Conservation (phyloP, 306 rosid species). For the Benincasa hispida region DNA sequence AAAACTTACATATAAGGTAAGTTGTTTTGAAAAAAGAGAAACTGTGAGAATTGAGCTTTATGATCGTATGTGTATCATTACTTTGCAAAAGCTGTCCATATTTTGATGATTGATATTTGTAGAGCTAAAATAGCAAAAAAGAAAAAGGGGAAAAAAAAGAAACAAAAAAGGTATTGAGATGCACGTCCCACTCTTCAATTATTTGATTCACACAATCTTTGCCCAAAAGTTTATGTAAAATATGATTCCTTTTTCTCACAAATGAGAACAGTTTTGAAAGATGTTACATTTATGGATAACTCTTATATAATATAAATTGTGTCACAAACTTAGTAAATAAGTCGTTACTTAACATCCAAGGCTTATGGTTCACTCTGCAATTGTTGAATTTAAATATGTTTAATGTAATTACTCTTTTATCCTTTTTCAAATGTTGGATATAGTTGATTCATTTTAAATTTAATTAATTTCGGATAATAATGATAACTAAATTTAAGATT, state of each 20-base stretch:
- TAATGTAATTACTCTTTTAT: too few relatives aligned
- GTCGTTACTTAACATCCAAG: too few relatives aligned
- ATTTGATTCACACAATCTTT: not conserved
- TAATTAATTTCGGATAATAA: too few relatives aligned
- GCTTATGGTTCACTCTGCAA: too few relatives aligned
- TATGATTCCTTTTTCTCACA: not conserved
- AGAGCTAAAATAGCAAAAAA: not conserved
- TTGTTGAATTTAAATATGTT: too few relatives aligned
- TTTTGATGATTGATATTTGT: not conserved
- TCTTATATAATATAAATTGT: too few relatives aligned
- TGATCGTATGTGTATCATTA: not conserved
- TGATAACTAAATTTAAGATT: too few relatives aligned
- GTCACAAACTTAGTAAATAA: too few relatives aligned
- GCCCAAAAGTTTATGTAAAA: not conserved
- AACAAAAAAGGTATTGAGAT: not conserved
- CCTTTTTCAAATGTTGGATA: too few relatives aligned
- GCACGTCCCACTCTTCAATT: not conserved
- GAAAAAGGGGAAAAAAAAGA: not conserved
- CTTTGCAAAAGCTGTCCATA: not conserved
- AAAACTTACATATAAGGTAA: not conserved
- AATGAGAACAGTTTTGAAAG: not conserved
- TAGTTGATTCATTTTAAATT: too few relatives aligned
- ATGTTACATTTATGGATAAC: not conserved
- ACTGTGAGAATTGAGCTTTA: not conserved
- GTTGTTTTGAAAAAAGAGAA: not conserved